These are phyloP conservation scores for Sungouiozyma intestinalis DNA, from an alignment of 805 yeast species.

Conservation along the genomic window DNA sequence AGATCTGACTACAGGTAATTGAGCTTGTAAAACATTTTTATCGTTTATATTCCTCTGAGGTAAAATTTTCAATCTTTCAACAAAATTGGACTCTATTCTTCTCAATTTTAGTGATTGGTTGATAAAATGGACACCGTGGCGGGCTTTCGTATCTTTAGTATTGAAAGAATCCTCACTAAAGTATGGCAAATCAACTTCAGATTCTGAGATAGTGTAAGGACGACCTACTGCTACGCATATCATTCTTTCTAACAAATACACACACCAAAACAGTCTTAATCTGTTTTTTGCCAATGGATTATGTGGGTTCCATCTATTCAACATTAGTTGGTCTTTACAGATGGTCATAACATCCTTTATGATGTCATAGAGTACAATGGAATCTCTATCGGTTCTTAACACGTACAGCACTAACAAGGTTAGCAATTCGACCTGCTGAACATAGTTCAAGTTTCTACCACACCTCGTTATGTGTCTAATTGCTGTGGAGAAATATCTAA, in stretches of 20 bases:
- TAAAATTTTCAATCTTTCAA: conserved; percentile 39
- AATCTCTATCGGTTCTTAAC: conserved; percentile 52
- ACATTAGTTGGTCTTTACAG: conserved; percentile 26
- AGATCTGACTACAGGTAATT: conserved; percentile 41
- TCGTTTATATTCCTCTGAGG: conserved; percentile 10
- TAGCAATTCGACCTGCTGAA: conserved; percentile 43
- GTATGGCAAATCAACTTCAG: conserved; percentile 40
- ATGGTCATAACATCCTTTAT: conserved; percentile 42
- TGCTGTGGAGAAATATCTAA: conserved; percentile 48
- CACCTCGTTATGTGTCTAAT: conserved; percentile 44
- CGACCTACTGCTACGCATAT: conserved; percentile 53
- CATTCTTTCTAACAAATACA: conserved; percentile 50
- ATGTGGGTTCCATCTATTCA: conserved; percentile 20
- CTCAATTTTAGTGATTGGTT: conserved; percentile 48
- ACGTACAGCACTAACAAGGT: conserved; percentile 44
- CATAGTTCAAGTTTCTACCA: conserved; percentile 29
- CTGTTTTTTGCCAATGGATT: conserved; percentile 29
- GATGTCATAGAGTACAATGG: conserved; percentile 42
- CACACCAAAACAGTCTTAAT: conserved; percentile 54
- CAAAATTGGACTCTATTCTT: conserved; percentile 50
- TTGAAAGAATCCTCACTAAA: conserved; percentile 35
- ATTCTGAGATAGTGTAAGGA: conserved; percentile 43
- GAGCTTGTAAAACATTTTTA: conserved; percentile 23
- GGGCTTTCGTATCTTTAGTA: conserved; percentile 19
- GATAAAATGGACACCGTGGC: conserved; percentile 36